Conservation (phyloP, 768 basidiomycete species). For the Amanita muscaria region DNA sequence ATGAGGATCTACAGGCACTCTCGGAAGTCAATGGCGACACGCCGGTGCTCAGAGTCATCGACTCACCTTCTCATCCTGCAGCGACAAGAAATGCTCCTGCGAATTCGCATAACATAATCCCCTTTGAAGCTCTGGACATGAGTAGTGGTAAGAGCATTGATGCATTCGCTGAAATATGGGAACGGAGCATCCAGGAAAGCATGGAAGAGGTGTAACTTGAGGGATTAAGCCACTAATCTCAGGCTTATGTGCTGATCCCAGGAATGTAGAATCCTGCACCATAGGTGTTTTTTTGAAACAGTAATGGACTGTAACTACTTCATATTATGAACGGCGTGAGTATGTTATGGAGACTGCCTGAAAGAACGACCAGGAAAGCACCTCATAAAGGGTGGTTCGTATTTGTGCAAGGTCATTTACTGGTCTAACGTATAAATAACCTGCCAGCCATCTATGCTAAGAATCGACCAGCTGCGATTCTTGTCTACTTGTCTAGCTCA, state of each 20-base stretch:
- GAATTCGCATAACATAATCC: constrained; percentile 85
- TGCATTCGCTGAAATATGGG: constrained; percentile 65
- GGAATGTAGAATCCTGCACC: too few relatives aligned
- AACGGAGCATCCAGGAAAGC: constrained; percentile 38
- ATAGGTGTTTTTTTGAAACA: too few relatives aligned
- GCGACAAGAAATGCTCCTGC: constrained; percentile 60
- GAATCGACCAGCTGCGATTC: neutral
- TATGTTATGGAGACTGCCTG: neutral
- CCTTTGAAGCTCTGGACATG: constrained; percentile 77
- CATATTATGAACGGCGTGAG: neutral
- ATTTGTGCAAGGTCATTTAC: too few relatives aligned
- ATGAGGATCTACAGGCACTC: constrained; percentile 55
- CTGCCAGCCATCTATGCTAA: too few relatives aligned
- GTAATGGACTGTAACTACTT: neutral
- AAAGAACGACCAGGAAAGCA: too few relatives aligned
- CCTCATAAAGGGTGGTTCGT: too few relatives aligned
- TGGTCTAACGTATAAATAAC: too few relatives aligned
- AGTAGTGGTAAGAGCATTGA: constrained; percentile 64
- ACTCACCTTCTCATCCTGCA: constrained; percentile 65
- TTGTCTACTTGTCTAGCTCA: constrained; percentile 39
- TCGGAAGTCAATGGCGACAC: constrained; percentile 13
- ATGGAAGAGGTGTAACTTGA: constrained; percentile 11
- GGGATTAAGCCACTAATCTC: neutral
- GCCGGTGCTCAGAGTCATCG: constrained; percentile 57
- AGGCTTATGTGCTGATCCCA: too few relatives aligned